phyloP scores from a whole-genome alignment of 192 early-diverging fungal species.

The Backusella parvicylindrica region DNA sequence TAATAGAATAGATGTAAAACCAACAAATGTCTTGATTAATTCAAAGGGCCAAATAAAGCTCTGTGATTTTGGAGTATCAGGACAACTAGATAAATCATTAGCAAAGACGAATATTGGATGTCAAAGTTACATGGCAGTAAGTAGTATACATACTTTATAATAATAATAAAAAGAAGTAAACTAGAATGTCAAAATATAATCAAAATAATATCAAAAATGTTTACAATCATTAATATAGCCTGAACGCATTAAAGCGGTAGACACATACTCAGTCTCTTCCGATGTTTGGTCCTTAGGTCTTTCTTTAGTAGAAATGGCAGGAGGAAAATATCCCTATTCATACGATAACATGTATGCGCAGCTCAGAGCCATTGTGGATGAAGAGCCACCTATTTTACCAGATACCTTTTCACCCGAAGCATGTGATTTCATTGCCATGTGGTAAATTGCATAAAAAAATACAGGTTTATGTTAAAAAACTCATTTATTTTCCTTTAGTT shows the following conservation, averaged over 20 bases:
- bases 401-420: constrained; percentile 64
- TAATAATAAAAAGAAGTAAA: too few relatives aligned
- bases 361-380: constrained; percentile 79
- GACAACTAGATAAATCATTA: constrained; percentile 80
- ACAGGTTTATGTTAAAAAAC: constrained; percentile 6
- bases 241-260: constrained; percentile 74
- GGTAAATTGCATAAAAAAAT: constrained; percentile 39
- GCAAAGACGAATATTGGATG: constrained; percentile 93
- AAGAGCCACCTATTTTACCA: constrained; percentile 70
- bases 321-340: constrained; percentile 77
- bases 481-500: constrained; percentile 24
- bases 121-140: constrained; percentile 90
- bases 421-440: constrained; percentile 75
- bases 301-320: constrained; percentile 80
- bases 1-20: constrained; percentile 76
- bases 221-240: constrained; percentile 49
- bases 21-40: constrained; percentile 90
- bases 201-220: neutral
- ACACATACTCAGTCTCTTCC: constrained; percentile 79
- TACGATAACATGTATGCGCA: constrained; percentile 82
- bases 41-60: constrained; percentile 84
- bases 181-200: neutral
- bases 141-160: neutral
- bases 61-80: constrained; percentile 96
- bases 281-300: constrained; percentile 95